Percentiles rank a stretch among this genome's conserved stretches.
Evolutionary conservation across 495 filamentous ascomycete genomes (phyloP).

Genomic region (Podospora australis): DNA sequence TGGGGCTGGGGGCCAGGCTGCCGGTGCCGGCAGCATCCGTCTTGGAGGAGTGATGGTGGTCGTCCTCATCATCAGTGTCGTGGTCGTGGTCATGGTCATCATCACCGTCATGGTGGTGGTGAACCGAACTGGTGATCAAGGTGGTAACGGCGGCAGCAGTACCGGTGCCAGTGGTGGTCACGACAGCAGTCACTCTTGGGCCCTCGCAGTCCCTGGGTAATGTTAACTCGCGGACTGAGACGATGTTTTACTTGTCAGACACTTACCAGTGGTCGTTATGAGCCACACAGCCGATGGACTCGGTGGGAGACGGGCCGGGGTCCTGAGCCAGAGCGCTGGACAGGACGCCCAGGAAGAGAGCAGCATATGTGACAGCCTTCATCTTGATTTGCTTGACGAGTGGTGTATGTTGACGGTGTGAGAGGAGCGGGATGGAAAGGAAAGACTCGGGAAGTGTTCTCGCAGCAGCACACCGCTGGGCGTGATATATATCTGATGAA

Average conservation of each 20-base stretch:
- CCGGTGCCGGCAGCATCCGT: slow-evolving; percentile 10
- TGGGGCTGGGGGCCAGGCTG: slow-evolving; percentile 27
- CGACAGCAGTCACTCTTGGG: slow-evolving; percentile 13
- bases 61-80: slow-evolving; percentile 14
- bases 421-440: not conserved
- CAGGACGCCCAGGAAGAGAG: slow-evolving; percentile 16
- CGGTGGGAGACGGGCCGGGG: slow-evolving; percentile 30
- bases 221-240: not conserved
- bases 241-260: not conserved
- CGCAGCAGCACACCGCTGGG: not conserved
- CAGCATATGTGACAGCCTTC: slow-evolving; percentile 14
- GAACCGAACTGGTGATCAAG: slow-evolving; percentile 10
- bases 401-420: not conserved
- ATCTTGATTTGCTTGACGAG: slow-evolving; percentile 10
- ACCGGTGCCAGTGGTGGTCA: not conserved
- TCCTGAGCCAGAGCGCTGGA: slow-evolving; percentile 16
- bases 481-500: not conserved
- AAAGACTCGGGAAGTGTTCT: not conserved
- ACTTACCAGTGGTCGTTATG: slow-evolving; percentile 35
- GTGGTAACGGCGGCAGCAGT: not conserved
- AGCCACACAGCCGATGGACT: slow-evolving; percentile 29
- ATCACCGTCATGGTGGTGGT: slow-evolving; percentile 8
- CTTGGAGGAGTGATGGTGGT: slow-evolving; percentile 17
- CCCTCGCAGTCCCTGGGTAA: slow-evolving; percentile 29
- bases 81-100: slow-evolving; percentile 11